Base-by-base conservation (phyloP, 495 filamentous ascomycete genomes). In the Chaetomium cochliodes region DNA sequence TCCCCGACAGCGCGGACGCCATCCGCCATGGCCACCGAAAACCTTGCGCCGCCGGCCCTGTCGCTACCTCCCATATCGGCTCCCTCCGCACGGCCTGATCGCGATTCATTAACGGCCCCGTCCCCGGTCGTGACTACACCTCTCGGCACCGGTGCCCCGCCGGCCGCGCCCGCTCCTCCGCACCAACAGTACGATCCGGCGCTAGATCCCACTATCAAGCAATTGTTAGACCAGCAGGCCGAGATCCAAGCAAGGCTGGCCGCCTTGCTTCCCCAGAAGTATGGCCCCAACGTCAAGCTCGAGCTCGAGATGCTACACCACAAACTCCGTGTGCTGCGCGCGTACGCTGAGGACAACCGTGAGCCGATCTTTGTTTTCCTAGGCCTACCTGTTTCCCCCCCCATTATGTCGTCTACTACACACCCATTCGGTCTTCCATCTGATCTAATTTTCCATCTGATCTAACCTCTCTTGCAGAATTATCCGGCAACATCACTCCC, bases 171-270 rank as follows among this genome's bases (percentile, higher is more conserved):
- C 28, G 41, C 30, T 25, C 46, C 55, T 50, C 63, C 53, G 25
- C 61, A 39, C 15, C 51, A 58, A 18, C 62, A 52, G 6, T 69
- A 72, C 66, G 79, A 81, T 64, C 69, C 75, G 50, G 74, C 75
- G 57, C 65, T 80, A 67, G 79, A 81, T 59, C 75, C 79, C 65
- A 70, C 77, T 69, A 78, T 82, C 71, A 74, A 72, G 71, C 72
- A 74, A 39, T 68, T 82, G 51, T 70, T 82, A 52, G 77, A 79
- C 52, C 79, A 81, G 69, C 79, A 79, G 72, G 78, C 74, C 69
- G 80, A 82, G 63, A 82, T 82, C 66, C 76, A 82, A 70, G 75
- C 78, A 51, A 77, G 76, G 69, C 73, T 82, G 58, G 76, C 76
- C 60, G 75, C 72, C 63, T 63, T 82, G 37, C 75, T 82, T 18